These are phyloP conservation scores for Cymodocea nodosa DNA, from an alignment of 116 monocot genomes.

Conservation along the genomic window DNA sequence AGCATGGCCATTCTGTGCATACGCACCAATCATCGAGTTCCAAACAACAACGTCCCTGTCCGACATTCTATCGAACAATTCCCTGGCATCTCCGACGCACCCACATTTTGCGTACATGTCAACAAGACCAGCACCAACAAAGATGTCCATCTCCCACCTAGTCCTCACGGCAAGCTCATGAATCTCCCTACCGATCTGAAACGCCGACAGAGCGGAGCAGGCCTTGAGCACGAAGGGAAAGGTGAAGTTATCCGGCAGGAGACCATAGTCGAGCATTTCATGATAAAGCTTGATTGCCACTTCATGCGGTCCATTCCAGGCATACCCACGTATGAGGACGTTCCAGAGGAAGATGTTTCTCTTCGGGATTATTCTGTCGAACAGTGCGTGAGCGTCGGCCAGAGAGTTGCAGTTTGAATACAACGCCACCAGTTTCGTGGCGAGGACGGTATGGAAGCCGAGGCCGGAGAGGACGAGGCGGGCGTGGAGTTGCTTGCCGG, in stretches of 20 bases:
- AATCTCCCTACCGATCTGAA: conserved; percentile 14
- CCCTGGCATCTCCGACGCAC: conserved; percentile 21
- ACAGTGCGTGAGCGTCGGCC: conserved; percentile 25
- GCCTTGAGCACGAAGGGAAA: conserved; percentile 70
- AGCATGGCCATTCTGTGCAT: conserved; percentile 43
- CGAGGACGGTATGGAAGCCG: conserved; percentile 17
- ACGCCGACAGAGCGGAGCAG: conserved; percentile 33
- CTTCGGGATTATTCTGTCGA: conserved; percentile 46
- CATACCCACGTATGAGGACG: conserved; percentile 37
- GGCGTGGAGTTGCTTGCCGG: conserved; percentile 43
- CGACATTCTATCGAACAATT: conserved; percentile 37
- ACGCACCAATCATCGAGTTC: conserved; percentile 73
- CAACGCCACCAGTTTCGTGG: conserved; percentile 37
- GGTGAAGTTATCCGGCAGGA: conserved; percentile 68
- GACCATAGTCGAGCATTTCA: conserved; percentile 24
- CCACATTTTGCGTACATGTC: conserved; percentile 65
- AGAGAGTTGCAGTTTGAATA: conserved; percentile 21
- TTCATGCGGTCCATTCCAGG: conserved; percentile 29
- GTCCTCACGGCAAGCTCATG: conserved; percentile 26
- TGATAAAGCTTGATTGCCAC: conserved; percentile 26
- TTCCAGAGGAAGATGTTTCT: conserved; percentile 38
- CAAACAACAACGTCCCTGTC: conserved; percentile 52
- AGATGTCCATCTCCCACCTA: conserved; percentile 34
- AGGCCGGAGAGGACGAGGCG: conserved; percentile 41
- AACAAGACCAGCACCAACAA: conserved; percentile 42